phyloP scores from a whole-genome alignment of 805 yeast species.

The Candida easanensis region DNA sequence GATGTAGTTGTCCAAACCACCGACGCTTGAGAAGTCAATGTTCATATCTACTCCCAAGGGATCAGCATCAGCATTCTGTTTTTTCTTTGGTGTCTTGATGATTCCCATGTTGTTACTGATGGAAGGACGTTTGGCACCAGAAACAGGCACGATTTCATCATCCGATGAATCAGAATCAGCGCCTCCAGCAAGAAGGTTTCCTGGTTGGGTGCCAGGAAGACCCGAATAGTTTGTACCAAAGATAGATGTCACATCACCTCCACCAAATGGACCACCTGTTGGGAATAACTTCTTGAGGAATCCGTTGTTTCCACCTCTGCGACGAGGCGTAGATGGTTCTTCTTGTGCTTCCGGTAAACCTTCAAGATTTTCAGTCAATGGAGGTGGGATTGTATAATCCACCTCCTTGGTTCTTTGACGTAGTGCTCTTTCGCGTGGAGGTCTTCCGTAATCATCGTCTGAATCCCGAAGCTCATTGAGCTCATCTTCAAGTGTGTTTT shows the following conservation, averaged over 20 bases:
- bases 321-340: conserved; percentile 30
- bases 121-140: conserved; percentile 36
- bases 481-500: conserved; percentile 54
- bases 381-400: conserved; percentile 83
- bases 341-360: conserved; percentile 14
- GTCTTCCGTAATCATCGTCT: conserved; percentile 34
- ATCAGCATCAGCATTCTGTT: conserved; percentile 80
- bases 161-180: conserved; percentile 62
- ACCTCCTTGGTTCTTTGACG: conserved; percentile 72
- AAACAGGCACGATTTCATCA: conserved; percentile 52
- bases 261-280: conserved; percentile 97
- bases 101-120: conserved; percentile 29
- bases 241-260: conserved; percentile 83
- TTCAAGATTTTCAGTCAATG: conserved; percentile 44
- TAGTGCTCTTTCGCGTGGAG: conserved; percentile 38
- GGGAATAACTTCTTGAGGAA: conserved; percentile 72
- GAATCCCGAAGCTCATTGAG: conserved; percentile 37
- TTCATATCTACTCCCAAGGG: conserved; percentile 89
- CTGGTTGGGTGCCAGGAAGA: conserved; percentile 6
- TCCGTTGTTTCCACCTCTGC: conserved; percentile 38
- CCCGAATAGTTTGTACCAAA: conserved; percentile 66
- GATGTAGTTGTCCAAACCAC: conserved; percentile 89
- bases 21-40: conserved; percentile 80
- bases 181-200: conserved; percentile 24
- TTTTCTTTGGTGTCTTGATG: conserved; percentile 38